Evolutionary conservation across 768 basidiomycete genomes (phyloP), one percentile per base, ranked within the genome.

Genomic region (Mrakia blollopis): DNA sequence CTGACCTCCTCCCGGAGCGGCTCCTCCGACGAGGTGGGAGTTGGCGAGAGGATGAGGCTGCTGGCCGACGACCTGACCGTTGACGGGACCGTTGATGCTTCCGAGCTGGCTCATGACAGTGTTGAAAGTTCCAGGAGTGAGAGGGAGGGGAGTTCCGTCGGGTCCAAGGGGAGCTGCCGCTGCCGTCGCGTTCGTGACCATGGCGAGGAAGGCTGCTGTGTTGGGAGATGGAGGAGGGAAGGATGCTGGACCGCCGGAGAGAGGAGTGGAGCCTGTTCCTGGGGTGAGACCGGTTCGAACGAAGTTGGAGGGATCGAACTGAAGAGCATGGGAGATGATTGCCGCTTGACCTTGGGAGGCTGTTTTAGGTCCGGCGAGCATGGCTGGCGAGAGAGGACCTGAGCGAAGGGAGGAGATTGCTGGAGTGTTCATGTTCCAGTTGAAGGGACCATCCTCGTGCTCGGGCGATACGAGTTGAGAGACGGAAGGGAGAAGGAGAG

Each of bases 301-400:
- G 35, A 81, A 83, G 25, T 84, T 82, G 88, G 94, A 67, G 21
- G 67, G 11, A 94, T 95, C 79, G 96, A 89, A 44, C 94, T 93
- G 0, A 93, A 77, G 54, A 13, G 76, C 76, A 50, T 77, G 76
- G 61, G 72, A 37, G 68, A 74, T 9, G 35, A 78, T 35, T 47
- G 76, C 76, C 16, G 61, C 57, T 7, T 61, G 60, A 18, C 68
- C 76, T 3, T 39, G 71, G 30, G 57, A 63, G 74, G 81, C 82
- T 14, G 50, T 44, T 63, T 89, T 90, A 5, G 94, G 95, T 13
- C 92, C 96, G 37, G 92, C 89, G 78, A 97, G 90, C 93, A 98
- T 96, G 74, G 96, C 94, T 41, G 96, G 96, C 8, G 92, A 94
- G 74, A 98, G 90, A 0, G 96, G 96, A 6, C 95, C 96, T 0